Conservation (phyloP, 352 stramenopile species). For the Pythium guiyangense region DNA sequence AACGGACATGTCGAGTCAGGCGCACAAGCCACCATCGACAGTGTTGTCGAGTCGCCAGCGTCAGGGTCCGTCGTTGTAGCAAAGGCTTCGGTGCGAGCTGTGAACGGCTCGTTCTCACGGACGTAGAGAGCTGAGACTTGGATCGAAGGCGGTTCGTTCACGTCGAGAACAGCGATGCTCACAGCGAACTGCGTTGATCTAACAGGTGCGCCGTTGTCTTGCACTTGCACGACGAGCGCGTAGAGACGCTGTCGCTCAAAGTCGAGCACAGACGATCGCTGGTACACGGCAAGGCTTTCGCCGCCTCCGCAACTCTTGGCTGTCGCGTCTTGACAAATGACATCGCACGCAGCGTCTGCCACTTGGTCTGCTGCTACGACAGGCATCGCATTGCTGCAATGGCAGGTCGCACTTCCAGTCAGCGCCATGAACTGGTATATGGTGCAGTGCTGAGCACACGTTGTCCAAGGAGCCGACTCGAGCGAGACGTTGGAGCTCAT, state of each 20-base stretch:
- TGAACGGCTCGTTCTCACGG: slow-evolving; percentile 1
- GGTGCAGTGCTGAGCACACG: slow-evolving; percentile 15
- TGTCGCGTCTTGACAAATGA: slow-evolving; percentile 11
- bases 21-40: slow-evolving; percentile 5
- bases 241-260: slow-evolving; percentile 14
- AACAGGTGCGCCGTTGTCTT: slow-evolving; percentile 4
- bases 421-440: slow-evolving; percentile 23
- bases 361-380: slow-evolving; percentile 4
- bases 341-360: slow-evolving; percentile 1
- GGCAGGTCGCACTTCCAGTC: slow-evolving; percentile 13
- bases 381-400: slow-evolving; percentile 18
- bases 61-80: slow-evolving; percentile 1
- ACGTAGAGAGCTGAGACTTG: slow-evolving; percentile 4
- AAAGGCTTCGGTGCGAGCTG: background rate
- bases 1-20: slow-evolving; percentile 2
- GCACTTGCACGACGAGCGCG: slow-evolving; percentile 1
- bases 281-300: slow-evolving; percentile 20
- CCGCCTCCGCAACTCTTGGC: slow-evolving; percentile 20
- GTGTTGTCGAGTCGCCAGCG: background rate
- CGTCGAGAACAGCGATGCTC: slow-evolving; percentile 4
- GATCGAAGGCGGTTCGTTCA: slow-evolving; percentile 8
- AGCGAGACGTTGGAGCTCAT: background rate
- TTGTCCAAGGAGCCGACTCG: background rate
- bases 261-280: slow-evolving; percentile 15
- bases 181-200: slow-evolving; percentile 3